Evolutionary conservation across 371 early-diverging fungal genomes (phyloP), one percentile per base, ranked within the genome.

Genomic region (Mucor mucedo): DNA sequence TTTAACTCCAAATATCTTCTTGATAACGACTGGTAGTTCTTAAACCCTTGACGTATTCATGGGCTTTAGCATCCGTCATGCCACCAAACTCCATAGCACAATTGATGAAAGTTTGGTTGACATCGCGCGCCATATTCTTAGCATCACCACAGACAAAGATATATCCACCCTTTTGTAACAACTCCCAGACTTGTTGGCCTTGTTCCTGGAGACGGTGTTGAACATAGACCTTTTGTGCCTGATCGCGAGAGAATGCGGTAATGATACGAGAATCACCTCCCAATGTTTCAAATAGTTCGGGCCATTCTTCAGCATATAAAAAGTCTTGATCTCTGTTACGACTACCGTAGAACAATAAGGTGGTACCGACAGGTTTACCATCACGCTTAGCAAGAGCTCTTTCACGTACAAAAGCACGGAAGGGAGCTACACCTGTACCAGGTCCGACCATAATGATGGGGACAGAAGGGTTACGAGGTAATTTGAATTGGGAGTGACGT

Each of bases 361-460:
- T 92, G 2, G 91, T 82, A 11, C 99, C 97, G 35, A 91, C 84
- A 28, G 80, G 73, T 52, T 77, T 78, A 61, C 85, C 84, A 30
- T 85, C 70, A 47, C 78, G 72, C 42, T 77, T 85, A 64, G 83
- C 82, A 21, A 78, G 66, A 14, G 89, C 89, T 62, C 98, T 91
- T 68, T 98, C 98, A 63, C 91, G 89, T 3, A 97, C 75, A 77
- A 98, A 98, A 0, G 91, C 98, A 42, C 94, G 89, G 92, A 98
- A 97, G 14, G 98, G 98, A 10, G 98, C 98, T 28, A 98, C 94
- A 47, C 99, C 99, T 1, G 99, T 98, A 52, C 99, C 99, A 14
- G 99, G 98, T 4, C 99, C 98, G 32, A 98, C 79, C 96, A 98
- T 96, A 48, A 98, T 87, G 42, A 98, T 78, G n/a, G 98, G 97